Evolutionary conservation across 2,329 filamentous ascomycete genomes (phyloP), one percentile per base, ranked within the genome.

Genomic region (Metarhizium humberi): DNA sequence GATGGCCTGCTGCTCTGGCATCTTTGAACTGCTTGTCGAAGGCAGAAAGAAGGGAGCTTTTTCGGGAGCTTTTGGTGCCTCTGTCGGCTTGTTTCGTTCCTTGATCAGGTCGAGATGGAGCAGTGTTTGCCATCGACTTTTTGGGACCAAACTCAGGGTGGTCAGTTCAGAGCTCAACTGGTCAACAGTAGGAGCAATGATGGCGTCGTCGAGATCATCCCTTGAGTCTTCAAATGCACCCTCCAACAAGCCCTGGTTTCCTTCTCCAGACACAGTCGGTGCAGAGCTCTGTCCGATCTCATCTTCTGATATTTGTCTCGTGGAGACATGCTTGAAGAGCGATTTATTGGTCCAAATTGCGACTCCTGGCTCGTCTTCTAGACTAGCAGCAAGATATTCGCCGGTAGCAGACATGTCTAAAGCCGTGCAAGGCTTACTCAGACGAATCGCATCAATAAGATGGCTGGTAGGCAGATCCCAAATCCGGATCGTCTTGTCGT

Each of bases 381-480:
- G 85, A 0, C 91, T 87, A 3, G 92, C 94, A 3, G 94, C 94
- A n/a, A 99, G 80, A 64, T 91, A 97, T 66, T 99, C 94, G 14
- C 92, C 94, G 0, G 90, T 95, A 1, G 79, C 78, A 0, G 94
- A 96, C 76, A 97, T 95, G 7, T 92, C 84, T 13, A 99, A 76
- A 2, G 90, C 86, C 16, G 85, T 94, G 68, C 92, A 96, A 11
- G 86, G 85, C 54, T 81, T 87, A 55, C 85, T 83, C 5, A 95
- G 81, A 56, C 84, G 84, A 71, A 99, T 91, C 3, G 89, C 90
- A 67, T 99, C 94, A 59, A 99, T 94, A 14, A 99, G 78, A 71
- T 99, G 92, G 30, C 91, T 92, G 0, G 95, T 99, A 0, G 94
- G 90, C 32, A 99, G 76, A 73, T 99, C 95, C 91, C 94, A 99